Base-by-base conservation (phyloP, 495 filamentous ascomycete genomes). In the Trichoderma asperelloides region DNA sequence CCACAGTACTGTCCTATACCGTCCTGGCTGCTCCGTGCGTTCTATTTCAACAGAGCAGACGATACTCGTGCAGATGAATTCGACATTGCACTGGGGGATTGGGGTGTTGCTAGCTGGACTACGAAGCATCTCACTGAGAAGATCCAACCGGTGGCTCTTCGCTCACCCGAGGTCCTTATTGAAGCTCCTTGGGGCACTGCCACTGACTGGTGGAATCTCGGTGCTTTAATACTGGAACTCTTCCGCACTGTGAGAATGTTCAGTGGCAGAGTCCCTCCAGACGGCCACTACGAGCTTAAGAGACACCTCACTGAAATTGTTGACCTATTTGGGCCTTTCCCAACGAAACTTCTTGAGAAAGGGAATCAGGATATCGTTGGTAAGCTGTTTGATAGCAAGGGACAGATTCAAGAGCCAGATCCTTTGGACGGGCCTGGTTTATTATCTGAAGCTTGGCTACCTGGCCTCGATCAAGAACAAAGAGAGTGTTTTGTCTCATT, bases 81-180 rank as follows among this genome's bases (percentile, higher is more conserved):
- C 21, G 47, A 23, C 21, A 69, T 74, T 43, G 65, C 70, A 9
- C 70, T 76, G 0, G 70, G 70, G 45, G 75, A 77, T 62, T 77
- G 74, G 73, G 70, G 68, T 9, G 69, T 75, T 0, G 40, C 75
- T 1, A 76, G 75, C 62, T 76, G 68, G 67, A 65, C 66, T 5
- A 60, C 21, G 1, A 70, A 71, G 41, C 74, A 74, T 40, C 73
- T 76, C 2, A 70, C 62, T 2, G 70, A 75, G 55, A 66, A 55
- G 28, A 77, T 76, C 67, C 72, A 78, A 30, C 71, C 74, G 28
- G 67, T 75, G 15, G 57, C 67, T 6, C 71, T 76, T 3, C 69
- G 74, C 2, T 65, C 74, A 3, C 73, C 76, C 0, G 74, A 76
- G 64, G 72, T 76, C 15, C 68, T 78, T 11, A 71, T 75, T 27